phyloP scores from a whole-genome alignment of 805 yeast genomes.

The Zygosaccharomyces siamensis region DNA sequence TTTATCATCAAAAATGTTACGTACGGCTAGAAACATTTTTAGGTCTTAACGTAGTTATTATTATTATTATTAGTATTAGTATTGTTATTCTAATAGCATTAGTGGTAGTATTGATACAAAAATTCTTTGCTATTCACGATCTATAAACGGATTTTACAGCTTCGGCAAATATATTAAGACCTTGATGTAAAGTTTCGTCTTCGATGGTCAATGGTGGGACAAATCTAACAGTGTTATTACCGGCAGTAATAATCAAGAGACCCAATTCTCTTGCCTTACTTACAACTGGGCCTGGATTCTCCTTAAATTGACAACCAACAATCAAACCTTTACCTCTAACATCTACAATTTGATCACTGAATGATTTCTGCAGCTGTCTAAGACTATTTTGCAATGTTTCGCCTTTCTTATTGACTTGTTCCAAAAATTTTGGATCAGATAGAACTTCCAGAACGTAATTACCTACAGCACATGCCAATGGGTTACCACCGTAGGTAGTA shows the following conservation, averaged over 20 bases:
- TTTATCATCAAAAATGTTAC: background rate
- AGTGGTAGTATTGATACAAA: background rate
- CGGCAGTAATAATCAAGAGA: constrained; percentile 82
- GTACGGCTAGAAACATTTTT: background rate
- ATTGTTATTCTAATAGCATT: too few species aligned
- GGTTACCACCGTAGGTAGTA: constrained; percentile 97
- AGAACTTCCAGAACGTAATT: constrained; percentile 67
- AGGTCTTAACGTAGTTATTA: background rate
- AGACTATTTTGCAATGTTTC: constrained; percentile 50
- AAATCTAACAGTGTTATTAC: constrained; percentile 82
- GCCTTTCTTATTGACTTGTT: constrained; percentile 56
- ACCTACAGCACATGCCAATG: constrained; percentile 81
- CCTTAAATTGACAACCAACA: constrained; percentile 72
- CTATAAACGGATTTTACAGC: constrained; percentile 36
- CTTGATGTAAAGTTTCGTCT: constrained; percentile 61
- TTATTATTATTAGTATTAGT: background rate
- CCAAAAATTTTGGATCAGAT: constrained; percentile 54
- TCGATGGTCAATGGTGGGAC: constrained; percentile 89
- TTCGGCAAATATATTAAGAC: constrained; percentile 61
- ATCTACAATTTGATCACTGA: constrained; percentile 57
- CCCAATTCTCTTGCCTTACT: constrained; percentile 72
- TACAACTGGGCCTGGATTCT: constrained; percentile 60
- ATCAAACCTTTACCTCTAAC: constrained; percentile 87
- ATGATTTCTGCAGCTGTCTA: constrained; percentile 45
- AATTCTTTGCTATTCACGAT: constrained; percentile 6